Evolutionary conservation across 345 rosid genomes (phyloP).

Genomic region (Populus ilicifolia): DNA sequence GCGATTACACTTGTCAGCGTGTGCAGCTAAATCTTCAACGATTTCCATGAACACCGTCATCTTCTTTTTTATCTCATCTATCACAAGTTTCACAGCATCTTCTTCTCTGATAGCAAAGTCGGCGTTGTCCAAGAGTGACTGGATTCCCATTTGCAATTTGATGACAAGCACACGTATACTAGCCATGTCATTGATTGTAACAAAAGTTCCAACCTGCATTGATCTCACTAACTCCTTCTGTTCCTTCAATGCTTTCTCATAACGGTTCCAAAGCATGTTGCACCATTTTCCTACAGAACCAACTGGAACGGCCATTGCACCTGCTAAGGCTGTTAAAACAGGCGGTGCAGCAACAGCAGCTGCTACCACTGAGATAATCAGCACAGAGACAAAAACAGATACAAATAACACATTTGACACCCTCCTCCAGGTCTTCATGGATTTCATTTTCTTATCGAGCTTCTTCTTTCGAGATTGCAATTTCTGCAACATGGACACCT

Average conservation of each 20-base stretch:
- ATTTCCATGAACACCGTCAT: slow-evolving; percentile 48
- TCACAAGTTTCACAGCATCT: slow-evolving; percentile 51
- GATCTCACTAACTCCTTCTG: slow-evolving; percentile 49
- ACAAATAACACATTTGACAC: slow-evolving; percentile 71
- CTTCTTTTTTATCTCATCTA: slow-evolving; percentile 80
- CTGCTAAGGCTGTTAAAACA: slow-evolving; percentile 56
- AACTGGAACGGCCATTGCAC: slow-evolving; percentile 63
- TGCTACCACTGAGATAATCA: slow-evolving; percentile 84
- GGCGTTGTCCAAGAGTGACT: slow-evolving; percentile 47
- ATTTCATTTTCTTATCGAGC: slow-evolving; percentile 61
- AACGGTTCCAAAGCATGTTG: slow-evolving; percentile 51
- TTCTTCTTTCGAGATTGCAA: slow-evolving; percentile 45
- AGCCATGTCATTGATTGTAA: slow-evolving; percentile 68
- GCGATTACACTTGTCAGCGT: slow-evolving; percentile 60
- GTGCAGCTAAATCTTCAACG: slow-evolving; percentile 56
- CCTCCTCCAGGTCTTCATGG: slow-evolving; percentile 67
- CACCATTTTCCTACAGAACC: slow-evolving; percentile 86
- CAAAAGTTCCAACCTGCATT: slow-evolving; percentile 42
- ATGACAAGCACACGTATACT: slow-evolving; percentile 49
- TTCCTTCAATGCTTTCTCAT: slow-evolving; percentile 52
- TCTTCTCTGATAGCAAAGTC: slow-evolving; percentile 54
- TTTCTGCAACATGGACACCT: slow-evolving; percentile 47
- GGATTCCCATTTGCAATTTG: slow-evolving; percentile 52
- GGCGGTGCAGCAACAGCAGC: slow-evolving; percentile 84
- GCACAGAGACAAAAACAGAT: slow-evolving; percentile 59